Evolutionary conservation across 345 rosid species (phyloP).

Genomic region (Psidium friedrichsthalianum): DNA sequence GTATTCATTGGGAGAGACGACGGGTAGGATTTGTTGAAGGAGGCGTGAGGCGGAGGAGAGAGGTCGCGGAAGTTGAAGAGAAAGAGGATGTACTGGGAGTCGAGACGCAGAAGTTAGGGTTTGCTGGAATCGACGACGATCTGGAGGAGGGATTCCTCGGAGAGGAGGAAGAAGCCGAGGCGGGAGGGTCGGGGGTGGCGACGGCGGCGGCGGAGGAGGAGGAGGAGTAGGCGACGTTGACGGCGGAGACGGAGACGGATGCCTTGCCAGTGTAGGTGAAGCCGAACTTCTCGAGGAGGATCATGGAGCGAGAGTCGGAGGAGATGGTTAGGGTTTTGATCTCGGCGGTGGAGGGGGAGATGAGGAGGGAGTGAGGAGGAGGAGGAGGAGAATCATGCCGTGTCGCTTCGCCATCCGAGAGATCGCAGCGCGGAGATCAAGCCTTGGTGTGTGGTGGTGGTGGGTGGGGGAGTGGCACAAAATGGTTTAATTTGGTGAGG

Average conservation of each 20-base stretch:
- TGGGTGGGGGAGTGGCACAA: background rate
- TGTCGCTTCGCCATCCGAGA: background rate
- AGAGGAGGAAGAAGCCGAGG: slow-evolving; percentile 91
- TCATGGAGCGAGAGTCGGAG: slow-evolving; percentile 77
- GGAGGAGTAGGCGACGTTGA: slow-evolving; percentile 41
- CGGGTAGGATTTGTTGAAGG: slow-evolving; percentile 51
- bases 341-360: slow-evolving; percentile 41
- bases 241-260: slow-evolving; percentile 46
- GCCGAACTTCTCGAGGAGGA: slow-evolving; percentile 92
- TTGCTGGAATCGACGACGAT: slow-evolving; percentile 74
- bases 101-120: slow-evolving; percentile 72
- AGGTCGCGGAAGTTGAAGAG: slow-evolving; percentile 81
- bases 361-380: slow-evolving; percentile 11
- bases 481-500: background rate
- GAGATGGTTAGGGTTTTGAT: slow-evolving; percentile 53
- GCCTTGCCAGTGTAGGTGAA: slow-evolving; percentile 84
- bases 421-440: slow-evolving; percentile 32
- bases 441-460: background rate
- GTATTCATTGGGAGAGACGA: slow-evolving; percentile 70
- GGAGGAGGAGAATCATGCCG: slow-evolving; percentile 5
- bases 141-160: slow-evolving; percentile 80
- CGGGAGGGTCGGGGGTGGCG: slow-evolving; percentile 44
- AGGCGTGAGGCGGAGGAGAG: slow-evolving; percentile 62
- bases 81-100: slow-evolving; percentile 38
- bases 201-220: background rate